These are phyloP conservation scores for Phytophthora cactorum DNA, from an alignment of 352 stramenopile species.

Conservation along the genomic window DNA sequence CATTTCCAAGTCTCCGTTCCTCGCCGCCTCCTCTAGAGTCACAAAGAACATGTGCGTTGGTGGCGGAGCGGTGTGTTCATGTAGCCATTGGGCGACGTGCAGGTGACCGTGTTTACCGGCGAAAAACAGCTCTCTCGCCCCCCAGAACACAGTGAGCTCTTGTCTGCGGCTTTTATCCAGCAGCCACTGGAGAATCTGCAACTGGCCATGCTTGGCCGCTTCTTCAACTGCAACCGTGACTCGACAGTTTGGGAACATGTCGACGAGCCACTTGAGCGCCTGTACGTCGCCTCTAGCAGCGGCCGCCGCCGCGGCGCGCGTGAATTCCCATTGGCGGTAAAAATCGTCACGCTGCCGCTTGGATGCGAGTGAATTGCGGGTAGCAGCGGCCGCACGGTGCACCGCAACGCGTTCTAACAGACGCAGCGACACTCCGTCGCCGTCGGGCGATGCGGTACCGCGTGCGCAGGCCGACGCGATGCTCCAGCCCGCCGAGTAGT, in stretches of 20 bases:
- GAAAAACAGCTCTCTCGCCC: slow-evolving; percentile 42
- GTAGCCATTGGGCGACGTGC: slow-evolving; percentile 38
- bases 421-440: slow-evolving; percentile 12
- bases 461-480: slow-evolving; percentile 31
- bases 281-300: slow-evolving; percentile 31
- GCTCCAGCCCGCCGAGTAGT: slow-evolving; percentile 33
- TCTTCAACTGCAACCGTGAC: slow-evolving; percentile 39
- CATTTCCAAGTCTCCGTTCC: slow-evolving; percentile 38
- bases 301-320: slow-evolving; percentile 17
- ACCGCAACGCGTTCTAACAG: slow-evolving; percentile 30
- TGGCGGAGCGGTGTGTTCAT: slow-evolving; percentile 37
- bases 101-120: slow-evolving; percentile 40
- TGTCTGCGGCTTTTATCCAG: slow-evolving; percentile 11
- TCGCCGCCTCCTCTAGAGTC: slow-evolving; percentile 40
- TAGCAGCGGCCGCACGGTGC: slow-evolving; percentile 10
- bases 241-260: slow-evolving; percentile 25
- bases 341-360: slow-evolving; percentile 26
- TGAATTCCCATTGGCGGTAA: slow-evolving; percentile 41
- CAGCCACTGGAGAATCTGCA: slow-evolving; percentile 37
- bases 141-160: slow-evolving; percentile 37
- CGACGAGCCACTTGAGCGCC: slow-evolving; percentile 33
- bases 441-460: background rate
- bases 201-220: slow-evolving; percentile 36
- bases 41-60: slow-evolving; percentile 51
- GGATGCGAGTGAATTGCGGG: slow-evolving; percentile 1